Percentiles rank a stretch among this genome's conserved stretches.
These are phyloP conservation scores for Yarrowia phangngaensis DNA, from an alignment of 805 yeast genomes.

Conservation along the genomic window DNA sequence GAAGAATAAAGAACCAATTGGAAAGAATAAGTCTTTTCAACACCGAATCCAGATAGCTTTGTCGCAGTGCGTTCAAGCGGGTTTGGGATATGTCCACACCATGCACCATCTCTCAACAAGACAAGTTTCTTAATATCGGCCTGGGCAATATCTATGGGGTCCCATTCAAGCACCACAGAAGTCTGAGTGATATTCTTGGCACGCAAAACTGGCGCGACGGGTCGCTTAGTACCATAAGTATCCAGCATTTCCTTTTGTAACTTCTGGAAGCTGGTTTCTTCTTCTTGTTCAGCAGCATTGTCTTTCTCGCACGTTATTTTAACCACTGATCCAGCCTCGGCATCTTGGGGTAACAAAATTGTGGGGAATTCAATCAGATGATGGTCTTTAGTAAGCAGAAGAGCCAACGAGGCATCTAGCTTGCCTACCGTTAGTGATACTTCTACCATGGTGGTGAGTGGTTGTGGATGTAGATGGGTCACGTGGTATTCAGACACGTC, in stretches of 20 bases:
- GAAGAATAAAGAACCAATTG: constrained; percentile 79
- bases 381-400: constrained; percentile 84
- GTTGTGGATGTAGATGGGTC: not conserved
- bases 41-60: constrained; percentile 85
- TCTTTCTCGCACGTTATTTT: constrained; percentile 81
- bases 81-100: constrained; percentile 78
- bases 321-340: constrained; percentile 87
- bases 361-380: constrained; percentile 97
- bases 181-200: constrained; percentile 86
- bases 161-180: constrained; percentile 94
- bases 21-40: constrained; percentile 76
- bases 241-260: constrained; percentile 71
- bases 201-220: constrained; percentile 64
- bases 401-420: constrained; percentile 89
- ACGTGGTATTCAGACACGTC: constrained; percentile 9
- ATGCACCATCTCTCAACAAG: constrained; percentile 62
- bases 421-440: constrained; percentile 94
- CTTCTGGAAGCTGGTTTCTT: constrained; percentile 53
- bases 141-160: constrained; percentile 74
- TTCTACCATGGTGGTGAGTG: constrained; percentile 77
- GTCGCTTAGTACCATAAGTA: constrained; percentile 69
- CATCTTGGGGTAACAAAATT: constrained; percentile 81
- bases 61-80: constrained; percentile 76
- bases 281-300: constrained; percentile 57
- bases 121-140: constrained; percentile 72